Percentiles rank a stretch among this genome's conserved stretches.
These are phyloP conservation scores for Hypoxylon rubiginosum DNA, from an alignment of 2,329 filamentous ascomycete species.

Conservation along the genomic window DNA sequence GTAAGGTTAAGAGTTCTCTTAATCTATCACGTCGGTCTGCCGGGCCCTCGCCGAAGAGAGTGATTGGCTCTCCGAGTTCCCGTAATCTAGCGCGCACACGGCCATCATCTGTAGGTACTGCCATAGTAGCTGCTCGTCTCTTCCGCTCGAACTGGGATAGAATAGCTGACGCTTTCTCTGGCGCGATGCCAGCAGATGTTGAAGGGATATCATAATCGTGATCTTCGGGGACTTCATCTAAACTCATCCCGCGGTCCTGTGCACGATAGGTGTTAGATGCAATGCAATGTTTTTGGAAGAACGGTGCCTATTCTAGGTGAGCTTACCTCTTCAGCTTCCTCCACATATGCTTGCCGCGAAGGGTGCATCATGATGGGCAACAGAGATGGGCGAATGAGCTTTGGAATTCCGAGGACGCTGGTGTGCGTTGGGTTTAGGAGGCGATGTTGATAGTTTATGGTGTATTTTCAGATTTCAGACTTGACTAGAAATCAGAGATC, in stretches of 20 bases:
- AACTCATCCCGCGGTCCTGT: slow-evolving; percentile 50
- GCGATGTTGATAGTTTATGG: too few relatives aligned
- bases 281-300: slow-evolving; percentile 39
- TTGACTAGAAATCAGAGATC: background rate
- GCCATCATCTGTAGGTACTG: slow-evolving; percentile 93
- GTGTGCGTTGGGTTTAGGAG: too few relatives aligned
- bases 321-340: slow-evolving; percentile 82
- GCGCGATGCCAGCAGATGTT: slow-evolving; percentile 73
- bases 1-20: slow-evolving; percentile 81
- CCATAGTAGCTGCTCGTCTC: slow-evolving; percentile 86
- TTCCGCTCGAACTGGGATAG: slow-evolving; percentile 92
- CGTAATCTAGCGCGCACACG: slow-evolving; percentile 85
- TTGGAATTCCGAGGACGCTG: too few relatives aligned
- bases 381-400: background rate
- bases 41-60: slow-evolving; percentile 91
- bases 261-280: slow-evolving; percentile 43
- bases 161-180: slow-evolving; percentile 87
- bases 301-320: slow-evolving; percentile 28
- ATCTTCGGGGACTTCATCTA: slow-evolving; percentile 68
- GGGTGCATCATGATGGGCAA: slow-evolving; percentile 79
- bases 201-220: slow-evolving; percentile 86
- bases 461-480: background rate
- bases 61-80: slow-evolving; percentile 92
- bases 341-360: slow-evolving; percentile 91
- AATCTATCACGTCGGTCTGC: slow-evolving; percentile 88